Conservation (phyloP, 495 filamentous ascomycete genomes). For the Hyphodiscus hymeniophilus region DNA sequence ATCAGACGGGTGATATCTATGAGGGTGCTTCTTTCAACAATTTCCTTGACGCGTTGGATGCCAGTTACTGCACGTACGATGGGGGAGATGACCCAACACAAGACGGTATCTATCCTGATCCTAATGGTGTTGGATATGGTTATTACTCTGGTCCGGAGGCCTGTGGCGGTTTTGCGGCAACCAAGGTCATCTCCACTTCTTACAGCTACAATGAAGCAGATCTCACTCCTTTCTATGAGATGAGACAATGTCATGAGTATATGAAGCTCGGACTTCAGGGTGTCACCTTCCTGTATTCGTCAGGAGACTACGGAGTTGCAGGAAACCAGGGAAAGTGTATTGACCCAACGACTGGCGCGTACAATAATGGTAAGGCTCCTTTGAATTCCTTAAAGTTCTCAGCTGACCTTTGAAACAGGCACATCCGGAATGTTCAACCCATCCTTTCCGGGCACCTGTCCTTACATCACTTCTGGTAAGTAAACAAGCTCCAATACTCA, state of each 20-base stretch:
- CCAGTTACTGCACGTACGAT: slow-evolving; percentile 16
- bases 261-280: slow-evolving; percentile 39
- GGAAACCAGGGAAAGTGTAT: slow-evolving; percentile 27
- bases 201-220: slow-evolving; percentile 19
- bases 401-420: not conserved
- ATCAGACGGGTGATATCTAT: slow-evolving; percentile 8
- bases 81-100: slow-evolving; percentile 18
- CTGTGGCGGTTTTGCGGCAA: slow-evolving; percentile 15
- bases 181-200: slow-evolving; percentile 15
- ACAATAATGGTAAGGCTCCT: slow-evolving; percentile 11
- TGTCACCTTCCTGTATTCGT: slow-evolving; percentile 31
- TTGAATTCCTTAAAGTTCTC: not conserved
- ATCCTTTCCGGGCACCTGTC: slow-evolving; percentile 34
- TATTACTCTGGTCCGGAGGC: slow-evolving; percentile 20
- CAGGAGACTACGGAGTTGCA: slow-evolving; percentile 35
- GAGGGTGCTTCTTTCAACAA: slow-evolving; percentile 16
- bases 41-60: slow-evolving; percentile 17
- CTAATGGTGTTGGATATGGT: not conserved
- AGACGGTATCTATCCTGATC: slow-evolving; percentile 15
- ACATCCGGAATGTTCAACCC: slow-evolving; percentile 26
- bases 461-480: slow-evolving; percentile 38
- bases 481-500: no score
- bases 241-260: slow-evolving; percentile 18
- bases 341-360: slow-evolving; percentile 1
- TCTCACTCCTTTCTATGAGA: slow-evolving; percentile 29